These are phyloP conservation scores for Rubroshorea leprosula DNA, from an alignment of 345 rosid genomes.

Conservation along the genomic window DNA sequence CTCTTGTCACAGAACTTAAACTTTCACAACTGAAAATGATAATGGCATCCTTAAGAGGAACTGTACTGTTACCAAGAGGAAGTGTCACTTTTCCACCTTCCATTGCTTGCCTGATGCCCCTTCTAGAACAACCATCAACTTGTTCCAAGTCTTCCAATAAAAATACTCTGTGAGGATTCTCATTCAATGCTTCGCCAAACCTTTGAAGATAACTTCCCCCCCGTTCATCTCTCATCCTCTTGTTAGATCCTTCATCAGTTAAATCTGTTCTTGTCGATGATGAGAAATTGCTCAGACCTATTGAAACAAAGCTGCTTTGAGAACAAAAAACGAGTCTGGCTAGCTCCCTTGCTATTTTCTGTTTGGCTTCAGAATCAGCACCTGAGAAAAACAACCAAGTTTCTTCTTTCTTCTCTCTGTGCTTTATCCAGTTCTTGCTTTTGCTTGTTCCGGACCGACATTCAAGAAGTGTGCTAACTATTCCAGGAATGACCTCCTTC, in stretches of 20 bases:
- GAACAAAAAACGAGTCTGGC: slow-evolving; percentile 55
- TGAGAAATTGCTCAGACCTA: slow-evolving; percentile 32
- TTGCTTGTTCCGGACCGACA: slow-evolving; percentile 48
- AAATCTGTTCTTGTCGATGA: no score
- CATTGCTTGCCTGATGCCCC: slow-evolving; percentile 37
- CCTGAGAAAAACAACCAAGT: slow-evolving; percentile 58
- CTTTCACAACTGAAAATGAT: slow-evolving; percentile 47
- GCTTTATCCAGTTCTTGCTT: slow-evolving; percentile 19
- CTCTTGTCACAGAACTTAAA: slow-evolving; percentile 23
- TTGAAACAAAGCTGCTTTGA: slow-evolving; percentile 33
- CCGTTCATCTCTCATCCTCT: slow-evolving; percentile 42
- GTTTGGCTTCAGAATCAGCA: slow-evolving; percentile 36
- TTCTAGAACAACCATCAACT: slow-evolving; percentile 23
- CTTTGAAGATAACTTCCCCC: slow-evolving; percentile 35
- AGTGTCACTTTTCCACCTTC: slow-evolving; percentile 35
- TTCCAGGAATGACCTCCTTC: slow-evolving; percentile 35
- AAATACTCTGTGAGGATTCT: slow-evolving; percentile 63
- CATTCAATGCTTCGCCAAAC: slow-evolving; percentile 51
- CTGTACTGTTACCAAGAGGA: slow-evolving; percentile 32
- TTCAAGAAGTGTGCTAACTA: slow-evolving; percentile 42
- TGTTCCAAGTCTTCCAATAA: slow-evolving; percentile 51
- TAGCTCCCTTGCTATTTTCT: slow-evolving; percentile 50
- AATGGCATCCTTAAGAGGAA: slow-evolving; percentile 55
- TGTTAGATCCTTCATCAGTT: slow-evolving; percentile 26
- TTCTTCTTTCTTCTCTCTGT: slow-evolving; percentile 35